These are phyloP conservation scores for Geotrichum australiense DNA, from an alignment of 1,139 yeast species.

Conservation along the genomic window DNA sequence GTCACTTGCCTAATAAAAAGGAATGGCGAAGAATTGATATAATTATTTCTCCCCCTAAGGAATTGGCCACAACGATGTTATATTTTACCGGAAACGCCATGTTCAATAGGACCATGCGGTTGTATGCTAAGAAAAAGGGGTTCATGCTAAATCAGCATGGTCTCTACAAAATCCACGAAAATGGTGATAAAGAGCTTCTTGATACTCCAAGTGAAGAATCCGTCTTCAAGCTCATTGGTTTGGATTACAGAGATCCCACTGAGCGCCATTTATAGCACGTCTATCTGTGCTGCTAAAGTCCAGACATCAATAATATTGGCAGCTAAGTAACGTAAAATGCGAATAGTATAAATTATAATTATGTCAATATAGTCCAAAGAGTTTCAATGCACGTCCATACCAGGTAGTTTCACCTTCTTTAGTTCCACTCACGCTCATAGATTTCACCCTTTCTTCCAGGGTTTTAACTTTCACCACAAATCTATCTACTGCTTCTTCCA, in stretches of 20 bases:
- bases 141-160: constrained; percentile 47
- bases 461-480: constrained; percentile 41
- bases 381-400: background rate
- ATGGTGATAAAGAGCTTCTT: constrained; percentile 27
- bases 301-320: background rate
- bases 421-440: background rate
- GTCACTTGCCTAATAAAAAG: constrained; percentile 20
- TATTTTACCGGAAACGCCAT: constrained; percentile 55
- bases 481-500: constrained; percentile 61
- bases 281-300: background rate
- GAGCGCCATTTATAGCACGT: constrained; percentile 32
- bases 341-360: background rate
- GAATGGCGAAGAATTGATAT: constrained; percentile 53
- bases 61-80: constrained; percentile 47
- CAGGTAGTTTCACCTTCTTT: constrained; percentile 3
- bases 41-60: constrained; percentile 44
- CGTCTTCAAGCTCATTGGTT: constrained; percentile 44
- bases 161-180: constrained; percentile 29
- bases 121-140: constrained; percentile 42
- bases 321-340: too few species aligned
- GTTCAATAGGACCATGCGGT: constrained; percentile 47
- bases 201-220: constrained; percentile 44
- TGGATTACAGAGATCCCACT: constrained; percentile 42
- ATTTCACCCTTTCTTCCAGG: constrained; percentile 30
- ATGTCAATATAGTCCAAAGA: too few species aligned